Conservation (phyloP, 257 asterid genomes). For the Avicennia marina region DNA sequence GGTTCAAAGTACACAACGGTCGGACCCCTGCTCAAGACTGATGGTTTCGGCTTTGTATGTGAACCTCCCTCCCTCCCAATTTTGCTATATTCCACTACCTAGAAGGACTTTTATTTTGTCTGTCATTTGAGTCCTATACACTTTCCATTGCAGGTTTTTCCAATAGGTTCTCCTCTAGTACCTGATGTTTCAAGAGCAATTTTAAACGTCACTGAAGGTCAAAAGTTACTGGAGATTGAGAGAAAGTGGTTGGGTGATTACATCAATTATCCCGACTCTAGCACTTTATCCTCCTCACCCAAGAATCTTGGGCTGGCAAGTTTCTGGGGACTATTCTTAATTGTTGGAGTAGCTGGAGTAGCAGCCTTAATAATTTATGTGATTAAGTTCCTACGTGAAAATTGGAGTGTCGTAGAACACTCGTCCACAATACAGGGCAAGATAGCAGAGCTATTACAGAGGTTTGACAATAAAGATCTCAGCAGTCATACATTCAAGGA, state of each 20-base stretch:
- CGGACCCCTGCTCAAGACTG: conserved; percentile 33
- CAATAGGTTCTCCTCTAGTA: conserved; percentile 40
- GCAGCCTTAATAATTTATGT: conserved; percentile 25
- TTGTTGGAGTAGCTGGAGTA: conserved; percentile 22
- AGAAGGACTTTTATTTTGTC: conserved; percentile 41
- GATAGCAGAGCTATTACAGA: no score
- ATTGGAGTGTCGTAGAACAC: conserved; percentile 40
- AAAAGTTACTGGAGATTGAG: conserved; percentile 35
- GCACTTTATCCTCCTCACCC: background rate
- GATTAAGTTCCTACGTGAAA: conserved; percentile 5
- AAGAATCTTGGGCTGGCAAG: conserved; percentile 24
- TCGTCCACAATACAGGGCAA: conserved; percentile 16
- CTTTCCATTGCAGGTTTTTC: conserved; percentile 34
- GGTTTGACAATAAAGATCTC: no score
- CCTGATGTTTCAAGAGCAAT: conserved; percentile 34
- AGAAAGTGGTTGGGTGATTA: conserved; percentile 31
- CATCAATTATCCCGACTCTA: conserved; percentile 18
- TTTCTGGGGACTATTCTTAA: conserved; percentile 46
- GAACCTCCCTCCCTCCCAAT: background rate
- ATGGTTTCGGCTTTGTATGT: conserved; percentile 54
- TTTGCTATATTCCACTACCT: background rate
- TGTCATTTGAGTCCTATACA: conserved; percentile 32
- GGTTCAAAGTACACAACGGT: conserved; percentile 35
- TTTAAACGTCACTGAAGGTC: conserved; percentile 40
- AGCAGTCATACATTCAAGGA: conserved; percentile 36